These are phyloP conservation scores for Oidiodendron maius DNA, from an alignment of 495 filamentous ascomycete species.

Conservation along the genomic window DNA sequence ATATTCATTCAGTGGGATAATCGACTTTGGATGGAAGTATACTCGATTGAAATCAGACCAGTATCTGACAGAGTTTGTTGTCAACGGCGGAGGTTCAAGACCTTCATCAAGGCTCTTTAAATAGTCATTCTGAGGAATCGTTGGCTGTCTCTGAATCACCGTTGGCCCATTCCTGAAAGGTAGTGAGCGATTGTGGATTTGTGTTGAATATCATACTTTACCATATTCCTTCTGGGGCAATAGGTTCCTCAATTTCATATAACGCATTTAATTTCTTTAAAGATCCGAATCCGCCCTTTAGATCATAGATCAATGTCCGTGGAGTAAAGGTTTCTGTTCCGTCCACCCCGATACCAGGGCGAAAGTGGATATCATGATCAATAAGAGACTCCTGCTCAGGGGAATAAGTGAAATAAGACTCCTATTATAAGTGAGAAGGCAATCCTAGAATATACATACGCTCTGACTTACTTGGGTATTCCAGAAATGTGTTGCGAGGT, in stretches of 20 bases:
- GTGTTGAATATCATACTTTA: constrained; percentile 18
- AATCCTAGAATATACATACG: no score
- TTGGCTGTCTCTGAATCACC: constrained; percentile 57
- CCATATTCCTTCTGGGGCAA: constrained; percentile 50
- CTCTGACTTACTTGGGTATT: constrained; percentile 64
- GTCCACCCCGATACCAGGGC: constrained; percentile 76
- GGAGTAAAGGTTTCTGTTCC: constrained; percentile 88
- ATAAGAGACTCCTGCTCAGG: constrained; percentile 61
- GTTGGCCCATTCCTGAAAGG: constrained; percentile 60
- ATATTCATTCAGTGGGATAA: constrained; percentile 84
- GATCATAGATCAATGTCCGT: constrained; percentile 86
- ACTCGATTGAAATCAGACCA: constrained; percentile 94
- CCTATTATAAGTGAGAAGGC: no score
- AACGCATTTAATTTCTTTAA: constrained; percentile 83
- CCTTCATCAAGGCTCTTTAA: constrained; percentile 71
- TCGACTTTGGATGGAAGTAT: constrained; percentile 86
- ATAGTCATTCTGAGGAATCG: constrained; percentile 67
- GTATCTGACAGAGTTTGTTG: constrained; percentile 68
- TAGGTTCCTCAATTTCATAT: constrained; percentile 61
- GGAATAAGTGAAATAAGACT: constrained; percentile 95
- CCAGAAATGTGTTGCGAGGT: constrained; percentile 97
- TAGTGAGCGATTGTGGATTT: neutral
- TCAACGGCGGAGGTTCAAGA: constrained; percentile 54
- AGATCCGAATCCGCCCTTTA: constrained; percentile 87
- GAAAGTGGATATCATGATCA: constrained; percentile 90